Percentiles rank a stretch among this genome's conserved stretches.
Evolutionary conservation across 2,329 filamentous ascomycete genomes (phyloP).

Genomic region (Phaeosphaeria sp.): DNA sequence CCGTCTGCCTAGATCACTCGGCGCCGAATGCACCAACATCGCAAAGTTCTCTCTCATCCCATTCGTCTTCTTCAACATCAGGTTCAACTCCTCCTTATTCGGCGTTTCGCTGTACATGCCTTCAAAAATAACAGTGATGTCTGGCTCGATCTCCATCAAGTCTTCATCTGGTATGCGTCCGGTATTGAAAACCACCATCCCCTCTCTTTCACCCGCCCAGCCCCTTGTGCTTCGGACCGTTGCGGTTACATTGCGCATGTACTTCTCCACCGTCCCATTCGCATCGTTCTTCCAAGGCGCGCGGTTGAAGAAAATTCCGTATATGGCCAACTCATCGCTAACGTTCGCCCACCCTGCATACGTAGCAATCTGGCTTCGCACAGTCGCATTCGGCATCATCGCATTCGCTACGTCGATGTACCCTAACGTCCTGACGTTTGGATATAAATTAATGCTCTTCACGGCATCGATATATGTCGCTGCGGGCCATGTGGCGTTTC

Average conservation of each 20-base stretch:
- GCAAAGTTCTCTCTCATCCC: constrained; percentile 22
- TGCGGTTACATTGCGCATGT: constrained; percentile 30
- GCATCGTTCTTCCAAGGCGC: constrained; percentile 42
- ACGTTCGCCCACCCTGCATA: constrained; percentile 57
- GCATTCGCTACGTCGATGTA: constrained; percentile 59
- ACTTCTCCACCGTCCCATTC: constrained; percentile 10
- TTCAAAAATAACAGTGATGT: constrained; percentile 35
- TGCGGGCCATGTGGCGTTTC: constrained; percentile 49
- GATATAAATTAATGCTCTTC: constrained; percentile 46
- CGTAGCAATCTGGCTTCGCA: constrained; percentile 51
- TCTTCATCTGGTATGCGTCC: constrained; percentile 25
- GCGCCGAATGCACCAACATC: constrained; percentile 26
- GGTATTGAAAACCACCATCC: constrained; percentile 30
- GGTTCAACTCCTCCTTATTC: constrained; percentile 10
- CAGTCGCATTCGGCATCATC: constrained; percentile 17
- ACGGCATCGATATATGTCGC: constrained; percentile 53
- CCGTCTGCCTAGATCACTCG: constrained; percentile 12
- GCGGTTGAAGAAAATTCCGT: constrained; percentile 61
- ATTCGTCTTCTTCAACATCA: constrained; percentile 7
- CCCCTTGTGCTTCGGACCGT: constrained; percentile 24
- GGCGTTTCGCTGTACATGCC: constrained; percentile 23
- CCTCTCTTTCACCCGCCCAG: constrained; percentile 15
- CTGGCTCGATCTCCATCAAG: constrained; percentile 17
- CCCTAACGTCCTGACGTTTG: constrained; percentile 58
- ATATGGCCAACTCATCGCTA: constrained; percentile 36